Evolutionary conservation across 306 rosid genomes (phyloP).

Genomic region (Trifolium pratense): DNA sequence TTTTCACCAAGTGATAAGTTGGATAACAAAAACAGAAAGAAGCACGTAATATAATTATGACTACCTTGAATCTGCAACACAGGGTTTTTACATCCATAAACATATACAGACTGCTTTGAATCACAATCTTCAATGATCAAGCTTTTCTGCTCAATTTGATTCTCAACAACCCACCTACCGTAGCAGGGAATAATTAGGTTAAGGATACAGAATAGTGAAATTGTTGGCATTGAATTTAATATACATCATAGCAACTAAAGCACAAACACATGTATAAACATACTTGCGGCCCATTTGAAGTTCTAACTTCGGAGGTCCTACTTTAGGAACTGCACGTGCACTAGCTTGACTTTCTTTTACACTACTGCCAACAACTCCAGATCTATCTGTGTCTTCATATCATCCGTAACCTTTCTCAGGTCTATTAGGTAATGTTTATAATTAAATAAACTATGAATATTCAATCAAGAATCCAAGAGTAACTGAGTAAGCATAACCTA

Average conservation of each 20-base stretch:
- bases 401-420: constrained; percentile 85
- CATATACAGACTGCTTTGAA: constrained; percentile 88
- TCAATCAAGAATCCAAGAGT: constrained; percentile 3
- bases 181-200: constrained; percentile 18
- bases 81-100: constrained; percentile 97
- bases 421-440: constrained; percentile 51
- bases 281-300: constrained; percentile 99
- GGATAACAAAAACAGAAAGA: constrained; percentile 6
- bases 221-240: constrained; percentile 21
- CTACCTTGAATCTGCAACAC: constrained; percentile 93
- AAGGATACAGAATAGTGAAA: constrained; percentile 31
- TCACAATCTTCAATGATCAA: constrained; percentile 91
- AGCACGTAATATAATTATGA: constrained; percentile 23
- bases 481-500: constrained; percentile 41
- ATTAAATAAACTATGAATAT: constrained; percentile 35
- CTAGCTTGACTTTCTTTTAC: constrained; percentile 64
- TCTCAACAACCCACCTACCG: constrained; percentile 96
- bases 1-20: constrained; percentile 32
- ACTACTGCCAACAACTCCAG: constrained; percentile 64
- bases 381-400: constrained; percentile 86
- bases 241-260: constrained; percentile 12
- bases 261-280: constrained; percentile 37
- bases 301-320: constrained; percentile 89
- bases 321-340: constrained; percentile 60
- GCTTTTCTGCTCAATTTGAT: constrained; percentile 84